Base-by-base conservation (phyloP, 192 early-diverging fungal species). In the Gorgonomyces haynaldii region DNA sequence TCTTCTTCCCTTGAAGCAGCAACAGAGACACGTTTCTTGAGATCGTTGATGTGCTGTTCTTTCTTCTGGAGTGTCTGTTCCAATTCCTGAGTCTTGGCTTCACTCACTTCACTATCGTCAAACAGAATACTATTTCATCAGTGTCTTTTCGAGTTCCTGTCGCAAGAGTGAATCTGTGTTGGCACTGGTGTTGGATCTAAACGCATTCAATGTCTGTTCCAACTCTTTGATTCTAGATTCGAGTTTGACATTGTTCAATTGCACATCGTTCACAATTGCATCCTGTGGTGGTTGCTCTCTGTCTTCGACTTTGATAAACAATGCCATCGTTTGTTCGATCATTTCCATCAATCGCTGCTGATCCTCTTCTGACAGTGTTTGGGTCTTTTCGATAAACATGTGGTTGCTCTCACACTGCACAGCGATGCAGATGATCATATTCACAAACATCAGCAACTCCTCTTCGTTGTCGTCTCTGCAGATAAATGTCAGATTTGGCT, bases 321-420 rank as follows among this genome's bases (percentile, higher is more conserved):
- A 34, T 12, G 32, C n/a, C n/a, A n/a, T n/a, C n/a, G n/a, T n/a
- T 46, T 70, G 66, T 61, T 96, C 95, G 45, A 98, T 86, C 6
- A 81, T 78, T 2, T 89, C 64, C 95, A 98, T 98, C 46, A 98
- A 57, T 3, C 74, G 70, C 61, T 82, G 79, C 63, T 98, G 95
- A 22, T 69, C 70, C 10, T 71, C 66, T 49, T 74, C 70, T 25
- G 60, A 65, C 25, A 96, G 58, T 12, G 57, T 61, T 70, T 88
- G 87, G 56, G 96, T 92, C 57, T 78, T 82, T 53, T 70, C 71
- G 49, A 98, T 88, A 52, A 88, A 89, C 9, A 60, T 56, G 50
- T 86, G 78, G 57, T 96, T 98, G 35, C 81, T 62, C 32, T 81
- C 75, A 60, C 82, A 86, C 56, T 86, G 84, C 7, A 98, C 93